A percentile compares a stretch with the other conserved stretches of the same genome.
These are phyloP conservation scores for Phyllosticta capitalensis DNA, from an alignment of 2,329 filamentous ascomycete species.

Conservation along the genomic window DNA sequence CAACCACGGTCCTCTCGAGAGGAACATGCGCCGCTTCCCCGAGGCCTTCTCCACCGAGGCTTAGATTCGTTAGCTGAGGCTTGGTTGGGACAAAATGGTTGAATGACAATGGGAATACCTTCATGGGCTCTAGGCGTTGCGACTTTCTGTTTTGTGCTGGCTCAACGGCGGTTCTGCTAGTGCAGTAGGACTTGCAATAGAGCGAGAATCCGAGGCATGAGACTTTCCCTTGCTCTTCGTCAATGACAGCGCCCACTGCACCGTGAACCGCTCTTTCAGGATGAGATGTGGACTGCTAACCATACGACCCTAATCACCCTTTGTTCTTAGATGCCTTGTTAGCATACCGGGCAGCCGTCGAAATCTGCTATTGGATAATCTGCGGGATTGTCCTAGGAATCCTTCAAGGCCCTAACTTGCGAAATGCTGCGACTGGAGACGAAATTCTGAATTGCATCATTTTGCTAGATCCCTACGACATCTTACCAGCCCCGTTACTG, in stretches of 20 bases:
- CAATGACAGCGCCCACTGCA: neutral
- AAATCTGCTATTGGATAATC: no score
- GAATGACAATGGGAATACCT: constrained; percentile 8
- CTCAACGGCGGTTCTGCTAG: constrained; percentile 3
- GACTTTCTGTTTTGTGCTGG: constrained; percentile 1
- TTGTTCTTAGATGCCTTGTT: no score
- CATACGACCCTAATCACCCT: no score
- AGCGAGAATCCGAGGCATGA: constrained; percentile 11
- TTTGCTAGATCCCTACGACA: no score
- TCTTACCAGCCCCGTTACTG: no score
- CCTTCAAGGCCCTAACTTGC: no score
- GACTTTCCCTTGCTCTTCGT: constrained; percentile 5
- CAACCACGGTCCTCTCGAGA: constrained; percentile 76
- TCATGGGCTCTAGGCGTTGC: constrained; percentile 10
- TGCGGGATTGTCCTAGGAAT: no score
- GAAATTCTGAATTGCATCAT: no score
- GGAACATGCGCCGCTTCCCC: constrained; percentile 93
- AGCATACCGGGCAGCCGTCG: no score
- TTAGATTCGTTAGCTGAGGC: constrained; percentile 15
- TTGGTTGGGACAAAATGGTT: neutral
- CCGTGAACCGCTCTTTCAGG: no score
- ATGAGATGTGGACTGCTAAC: no score
- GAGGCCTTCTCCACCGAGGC: constrained; percentile 59
- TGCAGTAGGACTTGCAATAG: constrained; percentile 7
- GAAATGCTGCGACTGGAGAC: no score